Evolutionary conservation across 495 filamentous ascomycete genomes (phyloP).

Genomic region (Rhizodiscina lignyota): DNA sequence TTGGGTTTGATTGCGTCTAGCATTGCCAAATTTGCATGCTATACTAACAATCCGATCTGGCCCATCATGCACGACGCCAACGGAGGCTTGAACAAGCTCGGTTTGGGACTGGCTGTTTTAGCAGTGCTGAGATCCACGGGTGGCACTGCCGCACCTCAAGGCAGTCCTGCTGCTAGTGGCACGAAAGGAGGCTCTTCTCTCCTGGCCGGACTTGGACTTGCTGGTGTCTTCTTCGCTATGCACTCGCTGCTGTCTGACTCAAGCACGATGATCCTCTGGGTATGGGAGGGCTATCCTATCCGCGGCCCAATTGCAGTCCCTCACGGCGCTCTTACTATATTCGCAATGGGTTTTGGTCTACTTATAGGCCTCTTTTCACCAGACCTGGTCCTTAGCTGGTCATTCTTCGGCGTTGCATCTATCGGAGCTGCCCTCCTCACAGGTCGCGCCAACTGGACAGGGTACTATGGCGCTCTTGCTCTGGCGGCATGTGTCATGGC

Average conservation of each 20-base stretch:
- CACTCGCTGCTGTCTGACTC: conserved; percentile 92
- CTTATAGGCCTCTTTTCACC: conserved; percentile 59
- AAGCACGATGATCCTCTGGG: conserved; percentile 98
- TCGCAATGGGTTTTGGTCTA: conserved; percentile 76
- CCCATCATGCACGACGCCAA: conserved; percentile 77
- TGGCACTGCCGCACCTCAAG: conserved; percentile 8
- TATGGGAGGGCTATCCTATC: conserved; percentile 95
- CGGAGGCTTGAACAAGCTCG: conserved; percentile 83
- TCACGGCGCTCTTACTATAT: conserved; percentile 71
- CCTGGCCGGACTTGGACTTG: conserved; percentile 61
- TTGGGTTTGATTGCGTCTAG: conserved; percentile 73
- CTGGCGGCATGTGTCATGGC: conserved; percentile 70
- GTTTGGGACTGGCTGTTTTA: conserved; percentile 56
- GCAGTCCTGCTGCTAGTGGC: conserved; percentile 10
- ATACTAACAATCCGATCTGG: conserved; percentile 98
- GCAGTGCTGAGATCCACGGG: conserved; percentile 40
- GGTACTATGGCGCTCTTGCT: conserved; percentile 71
- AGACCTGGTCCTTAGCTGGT: conserved; percentile 58
- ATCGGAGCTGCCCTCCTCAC: conserved; percentile 70
- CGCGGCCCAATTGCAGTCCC: conserved; percentile 77
- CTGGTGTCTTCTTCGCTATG: conserved; percentile 74
- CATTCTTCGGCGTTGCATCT: conserved; percentile 59
- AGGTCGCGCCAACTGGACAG: conserved; percentile 65
- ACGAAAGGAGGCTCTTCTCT: conserved; percentile 45
- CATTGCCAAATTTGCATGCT: conserved; percentile 82